Conservation (phyloP, 345 rosid species). For the Citrus maxima region DNA sequence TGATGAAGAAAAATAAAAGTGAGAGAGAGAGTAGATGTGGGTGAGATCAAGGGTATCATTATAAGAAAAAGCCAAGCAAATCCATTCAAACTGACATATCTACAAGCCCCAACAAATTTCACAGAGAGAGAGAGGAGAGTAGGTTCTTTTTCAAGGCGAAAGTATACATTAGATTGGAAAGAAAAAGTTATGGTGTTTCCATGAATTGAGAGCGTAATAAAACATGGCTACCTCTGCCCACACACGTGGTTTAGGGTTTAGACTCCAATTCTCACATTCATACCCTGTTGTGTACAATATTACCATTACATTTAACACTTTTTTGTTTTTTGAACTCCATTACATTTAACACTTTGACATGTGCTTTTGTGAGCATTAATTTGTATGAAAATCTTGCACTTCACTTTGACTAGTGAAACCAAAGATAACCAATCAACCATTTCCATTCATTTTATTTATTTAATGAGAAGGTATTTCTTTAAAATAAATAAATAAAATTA, state of each 20-base stretch:
- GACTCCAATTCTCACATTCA: slow-evolving; percentile 26
- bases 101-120: slow-evolving; percentile 27
- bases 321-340: neutral
- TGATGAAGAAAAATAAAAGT: neutral
- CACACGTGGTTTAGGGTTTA: slow-evolving; percentile 30
- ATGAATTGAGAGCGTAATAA: slow-evolving; percentile 5
- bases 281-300: neutral
- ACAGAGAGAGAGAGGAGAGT: neutral
- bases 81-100: slow-evolving; percentile 38
- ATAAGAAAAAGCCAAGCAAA: slow-evolving; percentile 31
- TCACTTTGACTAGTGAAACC: neutral
- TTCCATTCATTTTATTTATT: neutral
- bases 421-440: neutral
- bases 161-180: neutral
- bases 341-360: neutral
- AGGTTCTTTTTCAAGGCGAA: slow-evolving; percentile 18
- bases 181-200: slow-evolving; percentile 13
- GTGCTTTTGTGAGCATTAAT: neutral
- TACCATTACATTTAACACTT: neutral
- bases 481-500: no score
- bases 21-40: slow-evolving; percentile 6
- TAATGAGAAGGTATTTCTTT: neutral
- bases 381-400: neutral
- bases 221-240: slow-evolving; percentile 17
- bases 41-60: slow-evolving; percentile 17